phyloP scores from a whole-genome alignment of 129 eudicot species.

The Saussurea involucrata region DNA sequence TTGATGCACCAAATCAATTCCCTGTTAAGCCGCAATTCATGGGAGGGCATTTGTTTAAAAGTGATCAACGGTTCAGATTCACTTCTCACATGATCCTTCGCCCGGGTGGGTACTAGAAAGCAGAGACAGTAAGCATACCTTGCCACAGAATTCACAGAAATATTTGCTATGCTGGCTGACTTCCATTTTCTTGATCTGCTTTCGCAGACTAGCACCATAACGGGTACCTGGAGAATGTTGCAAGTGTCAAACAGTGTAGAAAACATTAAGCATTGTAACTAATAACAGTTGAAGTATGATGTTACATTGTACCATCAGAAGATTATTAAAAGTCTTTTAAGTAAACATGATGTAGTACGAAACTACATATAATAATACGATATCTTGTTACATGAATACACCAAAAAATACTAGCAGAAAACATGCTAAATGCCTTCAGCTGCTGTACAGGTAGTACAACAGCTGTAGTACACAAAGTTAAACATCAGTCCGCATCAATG shows the following conservation, averaged over 20 bases:
- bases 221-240: constrained; percentile 58
- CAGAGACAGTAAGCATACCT: constrained; percentile 36
- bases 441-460: background rate
- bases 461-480: background rate
- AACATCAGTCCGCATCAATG: background rate
- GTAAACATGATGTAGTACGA: background rate
- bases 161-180: constrained; percentile 39
- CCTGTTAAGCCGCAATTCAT: too few relatives aligned
- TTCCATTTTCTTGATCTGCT: constrained; percentile 58
- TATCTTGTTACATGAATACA: background rate
- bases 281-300: background rate
- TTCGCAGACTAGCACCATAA: constrained; percentile 95
- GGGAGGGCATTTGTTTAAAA: too few relatives aligned
- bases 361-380: too few relatives aligned
- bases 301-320: background rate
- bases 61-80: too few relatives aligned
- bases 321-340: background rate
- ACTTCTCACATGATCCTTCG: too few relatives aligned
- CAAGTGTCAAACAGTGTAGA: background rate
- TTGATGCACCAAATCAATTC: too few relatives aligned
- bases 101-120: background rate
- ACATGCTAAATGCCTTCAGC: background rate
- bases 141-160: constrained; percentile 38
- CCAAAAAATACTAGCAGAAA: background rate
- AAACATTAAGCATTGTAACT: background rate